Conservation (phyloP, 768 basidiomycete species). For the Leucocoprinus leucothites region DNA sequence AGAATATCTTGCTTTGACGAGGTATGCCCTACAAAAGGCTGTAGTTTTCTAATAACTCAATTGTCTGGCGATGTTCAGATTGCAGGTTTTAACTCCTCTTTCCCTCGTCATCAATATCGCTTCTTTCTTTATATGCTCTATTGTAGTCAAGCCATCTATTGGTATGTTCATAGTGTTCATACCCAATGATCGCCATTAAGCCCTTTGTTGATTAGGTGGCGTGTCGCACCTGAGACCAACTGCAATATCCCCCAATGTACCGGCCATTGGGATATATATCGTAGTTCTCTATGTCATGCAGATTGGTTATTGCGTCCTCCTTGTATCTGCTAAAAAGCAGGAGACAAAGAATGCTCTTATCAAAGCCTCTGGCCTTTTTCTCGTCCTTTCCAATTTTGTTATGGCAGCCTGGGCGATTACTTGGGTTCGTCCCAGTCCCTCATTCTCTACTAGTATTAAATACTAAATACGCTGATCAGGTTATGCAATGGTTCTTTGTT, state of each 20-base stretch:
- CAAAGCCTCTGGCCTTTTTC: conserved; percentile 75
- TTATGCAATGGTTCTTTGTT: conserved; percentile 72
- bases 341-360: conserved; percentile 81
- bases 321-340: conserved; percentile 65
- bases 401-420: conserved; percentile 79
- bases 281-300: conserved; percentile 59
- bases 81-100: conserved; percentile 87
- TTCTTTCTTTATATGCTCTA: conserved; percentile 62
- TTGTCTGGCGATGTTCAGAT: conserved; percentile 18
- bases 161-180: conserved; percentile 23
- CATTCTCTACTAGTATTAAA: background rate
- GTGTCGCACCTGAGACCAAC: conserved; percentile 58
- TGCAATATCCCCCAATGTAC: conserved; percentile 64
- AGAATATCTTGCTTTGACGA: conserved; percentile 63
- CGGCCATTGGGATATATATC: conserved; percentile 58
- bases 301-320: conserved; percentile 80
- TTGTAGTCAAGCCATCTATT: conserved; percentile 65
- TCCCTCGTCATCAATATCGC: conserved; percentile 81
- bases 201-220: conserved; percentile 31
- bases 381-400: conserved; percentile 76
- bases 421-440: conserved; percentile 46
- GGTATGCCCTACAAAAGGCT: conserved; percentile 19
- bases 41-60: too few relatives aligned
- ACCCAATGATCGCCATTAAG: background rate
- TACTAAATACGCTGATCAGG: conserved; percentile 29